A percentile compares a stretch with the other conserved stretches of the same genome.
Evolutionary conservation across 2,329 filamentous ascomycete species (phyloP).

Genomic region (Pseudogymnoascus sp.): DNA sequence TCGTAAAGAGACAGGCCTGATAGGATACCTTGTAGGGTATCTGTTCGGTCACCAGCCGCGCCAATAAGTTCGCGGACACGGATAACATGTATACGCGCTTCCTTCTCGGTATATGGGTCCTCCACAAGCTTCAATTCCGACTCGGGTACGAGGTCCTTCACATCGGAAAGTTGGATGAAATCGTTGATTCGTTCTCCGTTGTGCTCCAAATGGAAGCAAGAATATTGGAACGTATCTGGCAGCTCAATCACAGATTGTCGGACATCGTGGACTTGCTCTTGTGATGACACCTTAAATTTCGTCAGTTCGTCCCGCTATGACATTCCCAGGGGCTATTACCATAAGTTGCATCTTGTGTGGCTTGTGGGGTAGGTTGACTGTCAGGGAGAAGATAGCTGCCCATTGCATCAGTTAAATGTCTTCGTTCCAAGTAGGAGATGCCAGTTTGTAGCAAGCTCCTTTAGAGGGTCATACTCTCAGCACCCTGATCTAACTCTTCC

Average conservation of each 20-base stretch:
- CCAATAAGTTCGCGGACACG: constrained; percentile 89
- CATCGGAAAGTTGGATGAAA: constrained; percentile 85
- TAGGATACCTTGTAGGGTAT: constrained; percentile 76
- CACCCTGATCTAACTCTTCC: constrained; percentile 22
- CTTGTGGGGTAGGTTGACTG: constrained; percentile 73
- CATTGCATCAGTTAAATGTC: constrained; percentile 17
- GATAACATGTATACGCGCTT: constrained; percentile 89
- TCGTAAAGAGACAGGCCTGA: constrained; percentile 85
- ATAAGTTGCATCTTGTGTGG: constrained; percentile 76
- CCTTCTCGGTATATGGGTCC: constrained; percentile 97
- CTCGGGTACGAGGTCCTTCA: constrained; percentile 68
- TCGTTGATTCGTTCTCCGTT: constrained; percentile 88
- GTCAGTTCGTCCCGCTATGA: constrained; percentile 22
- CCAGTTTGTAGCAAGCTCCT: background rate
- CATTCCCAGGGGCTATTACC: constrained; percentile 42
- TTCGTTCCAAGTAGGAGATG: background rate
- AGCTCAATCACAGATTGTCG: constrained; percentile 93
- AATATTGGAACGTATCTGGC: constrained; percentile 90
- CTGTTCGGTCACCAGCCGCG: constrained; percentile 79
- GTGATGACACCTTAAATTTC: constrained; percentile 63
- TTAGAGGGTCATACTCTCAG: constrained; percentile 24
- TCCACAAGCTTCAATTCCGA: constrained; percentile 78
- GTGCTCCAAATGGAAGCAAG: constrained; percentile 96
- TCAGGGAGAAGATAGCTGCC: constrained; percentile 53
- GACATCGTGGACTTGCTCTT: constrained; percentile 96